Percentiles rank a stretch among this genome's conserved stretches.
phyloP scores from a whole-genome alignment of 2,329 filamentous ascomycete species.

The Dactylellina drechsleri region DNA sequence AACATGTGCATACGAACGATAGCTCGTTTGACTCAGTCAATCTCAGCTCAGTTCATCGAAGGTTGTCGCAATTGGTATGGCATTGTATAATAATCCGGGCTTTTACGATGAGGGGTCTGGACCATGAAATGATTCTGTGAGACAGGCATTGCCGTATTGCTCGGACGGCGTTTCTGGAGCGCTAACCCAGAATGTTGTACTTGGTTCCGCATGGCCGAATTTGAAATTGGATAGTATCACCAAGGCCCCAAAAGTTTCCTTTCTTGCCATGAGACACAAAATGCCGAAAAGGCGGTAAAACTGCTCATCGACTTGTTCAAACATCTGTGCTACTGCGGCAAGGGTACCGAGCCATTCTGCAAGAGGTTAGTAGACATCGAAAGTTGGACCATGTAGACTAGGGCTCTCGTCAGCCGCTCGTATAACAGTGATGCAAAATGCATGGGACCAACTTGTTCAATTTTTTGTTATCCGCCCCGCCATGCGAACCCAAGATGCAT shows the following conservation, averaged over 20 bases:
- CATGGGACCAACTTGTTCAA: constrained; percentile 12
- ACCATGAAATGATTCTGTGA: background rate
- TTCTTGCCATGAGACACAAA: constrained; percentile 1
- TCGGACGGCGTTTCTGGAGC: constrained; percentile 30
- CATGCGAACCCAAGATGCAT: constrained; percentile 7
- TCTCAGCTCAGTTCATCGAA: background rate
- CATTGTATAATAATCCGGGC: background rate
- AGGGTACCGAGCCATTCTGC: constrained; percentile 34
- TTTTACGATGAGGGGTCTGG: background rate
- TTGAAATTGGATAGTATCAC: background rate
- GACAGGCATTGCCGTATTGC: constrained; percentile 17
- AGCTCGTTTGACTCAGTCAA: background rate
- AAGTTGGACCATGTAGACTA: constrained; percentile 21
- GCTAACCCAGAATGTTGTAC: constrained; percentile 15
- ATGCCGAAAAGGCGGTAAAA: constrained; percentile 45
- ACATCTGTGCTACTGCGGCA: constrained; percentile 42
- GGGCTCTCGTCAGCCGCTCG: constrained; percentile 44
- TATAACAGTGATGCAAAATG: constrained; percentile 41
- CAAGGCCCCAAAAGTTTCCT: too few species aligned
- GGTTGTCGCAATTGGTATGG: background rate
- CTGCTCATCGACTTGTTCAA: constrained; percentile 16
- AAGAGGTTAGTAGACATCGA: constrained; percentile 23
- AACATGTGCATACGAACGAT: constrained; percentile 5
- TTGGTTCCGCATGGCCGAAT: background rate
- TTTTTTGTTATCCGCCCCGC: constrained; percentile 21